Base-by-base conservation (phyloP, 192 early-diverging fungal species). In the Lunasporangiospora selenospora region DNA sequence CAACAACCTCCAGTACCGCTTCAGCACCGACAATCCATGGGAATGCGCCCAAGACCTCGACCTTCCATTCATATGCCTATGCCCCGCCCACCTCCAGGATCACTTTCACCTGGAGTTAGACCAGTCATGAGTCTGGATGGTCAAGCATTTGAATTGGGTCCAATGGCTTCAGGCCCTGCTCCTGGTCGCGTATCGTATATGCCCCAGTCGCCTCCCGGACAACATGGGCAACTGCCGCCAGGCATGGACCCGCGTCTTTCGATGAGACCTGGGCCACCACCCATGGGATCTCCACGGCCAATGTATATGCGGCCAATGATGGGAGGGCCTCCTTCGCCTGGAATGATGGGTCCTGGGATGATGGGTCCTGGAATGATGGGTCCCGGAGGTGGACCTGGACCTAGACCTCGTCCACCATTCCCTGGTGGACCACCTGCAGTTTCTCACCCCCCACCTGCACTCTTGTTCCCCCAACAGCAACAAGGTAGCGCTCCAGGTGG, bases 71-170 rank as follows among this genome's bases (percentile, higher is more conserved):
- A 60, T 31, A 56, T 56, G 42, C n/a, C n/a, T n/a, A 43, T 53
- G 29, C 33, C 51, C 36, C 67, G 58, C 12, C 45, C 52, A 13
- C 52, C 44, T 24, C 34, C 36, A 10, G 58, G 57, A 5, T 38
- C 65, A 0, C 54, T 60, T 33, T 53, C 44, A 32, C 47, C 53
- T n/a, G 59, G 61, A 30, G 16, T 43, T 1, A 45, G 61, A n/a
- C n/a, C n/a, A 37, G 50, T 21, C 11, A 46, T 46, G 19, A 33
- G 43, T 2, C 56, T 44, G 4, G 51, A 55, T 32, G 52, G 53
- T 3, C 67, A 71, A 24, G 8, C 45, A 3, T 71, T 62, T 47
- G 67, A 71, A 13, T 18, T 71, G 23, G 59, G 58, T 23, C 59
- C 53, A 5, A 56, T 71, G 53, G 13, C 31, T 4, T 43, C 45